Percentiles rank a stretch among this genome's conserved stretches.
Conservation (phyloP, 208 protist genomes). For the Jaenimonas drosophilae region DNA sequence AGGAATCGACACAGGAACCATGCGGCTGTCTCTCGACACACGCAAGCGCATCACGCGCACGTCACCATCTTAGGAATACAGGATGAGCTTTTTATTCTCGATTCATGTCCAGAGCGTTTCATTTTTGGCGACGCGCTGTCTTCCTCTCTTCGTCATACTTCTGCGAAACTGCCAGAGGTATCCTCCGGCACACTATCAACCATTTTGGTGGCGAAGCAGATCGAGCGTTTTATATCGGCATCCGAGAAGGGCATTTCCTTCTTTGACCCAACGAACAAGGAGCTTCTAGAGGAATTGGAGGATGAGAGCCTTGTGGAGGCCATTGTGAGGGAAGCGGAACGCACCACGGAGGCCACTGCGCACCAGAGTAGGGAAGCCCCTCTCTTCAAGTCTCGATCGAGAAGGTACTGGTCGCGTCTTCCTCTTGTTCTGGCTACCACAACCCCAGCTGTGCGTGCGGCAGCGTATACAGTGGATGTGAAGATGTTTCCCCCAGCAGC, state of each 20-base stretch:
- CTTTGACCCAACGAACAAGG: not conserved
- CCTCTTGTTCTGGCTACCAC: slow-evolving; percentile 57
- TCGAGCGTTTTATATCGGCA: slow-evolving; percentile 23
- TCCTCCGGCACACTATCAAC: slow-evolving; percentile 8
- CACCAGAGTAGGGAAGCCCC: slow-evolving; percentile 5
- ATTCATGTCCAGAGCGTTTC: slow-evolving; percentile 40
- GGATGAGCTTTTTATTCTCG: slow-evolving; percentile 67
- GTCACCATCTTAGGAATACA: slow-evolving; percentile 71
- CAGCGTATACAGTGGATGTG: slow-evolving; percentile 46
- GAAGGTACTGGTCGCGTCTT: slow-evolving; percentile 23
- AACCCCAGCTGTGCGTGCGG: slow-evolving; percentile 20
- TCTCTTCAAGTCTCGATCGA: slow-evolving; percentile 42
- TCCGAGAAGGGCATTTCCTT: slow-evolving; percentile 12
- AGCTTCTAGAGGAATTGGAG: slow-evolving; percentile 2
- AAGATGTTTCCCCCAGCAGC: slow-evolving; percentile 44
- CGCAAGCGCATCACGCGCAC: slow-evolving; percentile 15
- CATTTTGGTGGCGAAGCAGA: slow-evolving; percentile 45
- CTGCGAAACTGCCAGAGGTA: not conserved
- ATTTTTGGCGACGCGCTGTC: too few species aligned
- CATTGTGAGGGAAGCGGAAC: slow-evolving; percentile 12
- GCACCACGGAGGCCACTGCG: not conserved
- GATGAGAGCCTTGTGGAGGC: slow-evolving; percentile 25
- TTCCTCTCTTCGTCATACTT: not conserved
- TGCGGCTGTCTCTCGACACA: slow-evolving; percentile 3
- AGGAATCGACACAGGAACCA: slow-evolving; percentile 1